Conservation (phyloP, 805 yeast species). For the Deakozyma indianensis region DNA sequence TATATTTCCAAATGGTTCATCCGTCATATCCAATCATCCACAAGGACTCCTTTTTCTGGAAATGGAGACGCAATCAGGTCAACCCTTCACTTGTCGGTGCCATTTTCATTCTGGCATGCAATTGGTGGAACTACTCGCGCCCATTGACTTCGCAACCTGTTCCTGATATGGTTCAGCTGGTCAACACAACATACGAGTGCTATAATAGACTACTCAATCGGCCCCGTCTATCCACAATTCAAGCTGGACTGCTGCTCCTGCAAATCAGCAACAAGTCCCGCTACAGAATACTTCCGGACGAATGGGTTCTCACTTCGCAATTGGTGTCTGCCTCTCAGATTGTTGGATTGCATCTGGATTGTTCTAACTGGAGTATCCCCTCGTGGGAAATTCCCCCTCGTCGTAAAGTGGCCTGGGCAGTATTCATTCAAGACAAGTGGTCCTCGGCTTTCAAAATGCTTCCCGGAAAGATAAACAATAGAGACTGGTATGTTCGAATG, state of each 20-base stretch:
- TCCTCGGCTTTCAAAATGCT: constrained; percentile 13
- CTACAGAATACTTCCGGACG: constrained; percentile 8
- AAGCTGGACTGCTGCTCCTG: constrained; percentile 22
- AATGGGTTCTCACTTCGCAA: constrained; percentile 13
- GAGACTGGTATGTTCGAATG: constrained; percentile 15
- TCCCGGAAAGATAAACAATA: constrained; percentile 13
- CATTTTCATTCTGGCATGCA: constrained; percentile 12
- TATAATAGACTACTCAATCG: constrained; percentile 10
- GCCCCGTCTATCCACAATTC: constrained; percentile 24
- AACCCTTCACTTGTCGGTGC: constrained; percentile 15
- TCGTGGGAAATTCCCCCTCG: constrained; percentile 17
- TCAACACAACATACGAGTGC: constrained; percentile 10
- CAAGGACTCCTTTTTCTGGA: constrained; percentile 9
- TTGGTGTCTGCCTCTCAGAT: constrained; percentile 14
- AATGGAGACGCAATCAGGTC: constrained; percentile 9
- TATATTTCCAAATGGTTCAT: constrained; percentile 14
- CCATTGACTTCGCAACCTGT: constrained; percentile 9
- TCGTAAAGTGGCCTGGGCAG: constrained; percentile 17
- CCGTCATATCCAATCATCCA: constrained; percentile 16
- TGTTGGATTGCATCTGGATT: constrained; percentile 15
- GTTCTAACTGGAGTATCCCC: constrained; percentile 16
- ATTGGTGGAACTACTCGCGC: constrained; percentile 15
- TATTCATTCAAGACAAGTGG: constrained; percentile 16
- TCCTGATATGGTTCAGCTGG: constrained; percentile 10
- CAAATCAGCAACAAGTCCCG: constrained; percentile 10